Base-by-base conservation (phyloP, 1,139 yeast species). In the Debaryomyces nepalensis region DNA sequence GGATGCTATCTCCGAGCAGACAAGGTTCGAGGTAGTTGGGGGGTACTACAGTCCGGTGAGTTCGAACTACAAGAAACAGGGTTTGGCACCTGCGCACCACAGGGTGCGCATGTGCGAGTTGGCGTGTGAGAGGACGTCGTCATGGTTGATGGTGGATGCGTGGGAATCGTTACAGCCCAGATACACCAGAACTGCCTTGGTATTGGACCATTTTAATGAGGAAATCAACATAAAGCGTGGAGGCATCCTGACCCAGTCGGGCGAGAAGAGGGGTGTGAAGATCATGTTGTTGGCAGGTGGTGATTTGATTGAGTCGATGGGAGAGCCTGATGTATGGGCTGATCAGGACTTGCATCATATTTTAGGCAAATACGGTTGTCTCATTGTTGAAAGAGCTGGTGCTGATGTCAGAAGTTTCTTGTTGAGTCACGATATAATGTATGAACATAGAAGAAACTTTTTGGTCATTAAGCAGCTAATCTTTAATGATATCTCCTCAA, bases 251-350 rank as follows among this genome's bases (percentile, higher is more conserved):
- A 84, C 86, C 4, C 72, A 79, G n/a, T 70, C 78, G 33, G 96
- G 96, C 10, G 82, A 81, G 48, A 80, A 81, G 47, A 75, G 89
- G 49, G 97, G 96, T 15, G 97, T 88, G 44, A 93, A 93, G 61
- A 86, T 93, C 55, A 93, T 93, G 99, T 75, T 93, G 45, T 73
- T 93, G 31, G 99, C 99, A 0, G 99, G 99, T 39, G 99, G 99
- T 27, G 99, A 93, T 65, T 75, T 95, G 55, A 93, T 93, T 44
- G 99, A 93, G 64, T 84, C 95, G 39, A 93, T 95, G 98, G 99
- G 99, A n/a, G 99, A 93, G 64, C 98, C 98, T 22, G 95, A 91
- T 58, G 99, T 93, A 26, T 93, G 99, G 99, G 97, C 96, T 1
- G 98, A 91, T 61, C 86, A 79, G 46, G 99, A 93, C 64, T 74